Evolutionary conservation across 306 rosid genomes (phyloP), one percentile per base, ranked within the genome.

Genomic region (Dalbergia oliveri): DNA sequence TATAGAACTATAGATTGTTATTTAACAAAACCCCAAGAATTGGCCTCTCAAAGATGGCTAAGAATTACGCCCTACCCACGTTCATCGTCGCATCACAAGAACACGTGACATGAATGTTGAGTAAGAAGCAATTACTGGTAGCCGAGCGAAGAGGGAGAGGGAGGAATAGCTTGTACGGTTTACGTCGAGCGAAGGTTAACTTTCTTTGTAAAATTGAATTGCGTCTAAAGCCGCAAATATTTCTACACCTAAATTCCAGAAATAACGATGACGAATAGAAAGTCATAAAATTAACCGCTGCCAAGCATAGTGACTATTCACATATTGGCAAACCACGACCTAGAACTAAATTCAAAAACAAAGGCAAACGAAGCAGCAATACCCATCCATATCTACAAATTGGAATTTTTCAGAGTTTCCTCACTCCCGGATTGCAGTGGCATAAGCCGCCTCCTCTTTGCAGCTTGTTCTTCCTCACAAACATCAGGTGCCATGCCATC

Each of bases 401-500:
- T 63, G 61, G 78, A 66, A 14, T 76, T 59, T 44, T 81, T 72
- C 71, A 15, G 66, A 21, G 43, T 58, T 58, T 69, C 74, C 23
- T 74, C 78, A 75, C 81, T 58, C 56, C 19, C 57, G 53, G 58
- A 41, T 54, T 59, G 71, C 2, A 49, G 62, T 4, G 84, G 75
- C 81, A 67, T 74, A 59, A 72, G 81, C 68, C 87, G 82, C 69
- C 74, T 78, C 82, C 80, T 88, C 84, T 94, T 91, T 4, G 90
- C 87, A 75, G 93, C 83, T 14, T 21, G 91, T 77, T 89, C 80
- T 77, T 89, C 80, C 80, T 26, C 31, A 26, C 31, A 26, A 26
- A 26, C 31, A 26, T 47, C 31, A 26, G 31, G 31, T 26, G 31
- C 31, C 31, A 26, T 26, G 31, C 31, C 31, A 26, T 26, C 31